Base-by-base conservation (phyloP, 441 rosid species). In the Omphalea diandra region DNA sequence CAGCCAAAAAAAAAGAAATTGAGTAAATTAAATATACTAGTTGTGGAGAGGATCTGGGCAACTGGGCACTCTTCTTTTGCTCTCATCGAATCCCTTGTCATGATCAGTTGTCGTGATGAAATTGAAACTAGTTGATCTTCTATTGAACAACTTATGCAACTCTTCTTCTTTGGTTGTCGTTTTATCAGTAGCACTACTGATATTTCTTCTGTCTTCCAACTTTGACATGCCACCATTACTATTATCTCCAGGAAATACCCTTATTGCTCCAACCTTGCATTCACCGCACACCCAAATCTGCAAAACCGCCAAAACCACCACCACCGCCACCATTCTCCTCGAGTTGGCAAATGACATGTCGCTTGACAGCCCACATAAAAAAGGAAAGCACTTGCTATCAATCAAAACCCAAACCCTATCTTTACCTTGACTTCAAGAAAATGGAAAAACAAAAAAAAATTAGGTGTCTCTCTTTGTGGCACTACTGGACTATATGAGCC, bases 11-110 rank as follows among this genome's bases (percentile, higher is more conserved):
- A 29, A 7, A 38, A 75, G 11, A 33, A 64, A 24, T 32, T 47
- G 35, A 73, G 62, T 68, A 75, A 31, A n/a, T n/a, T n/a, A n/a
- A n/a, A 10, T 12, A 20, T 32, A 72, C 87, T 87, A 88, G 84
- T 93, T 93, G 78, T 93, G 98, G 76, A 93, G 90, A 79, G 97
- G 97, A 86, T 93, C 98, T 72, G 98, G 98, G 82, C 98, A 86
- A 72, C 95, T 93, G 80, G 97, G 95, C n/a, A 93, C 93, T 56
- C 64, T 82, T 83, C 98, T 79, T 73, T 93, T 87, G 83, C 62
- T 79, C 12, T 84, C 89, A 50, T 79, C 79, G 60, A 85, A 68
- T 59, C 85, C 91, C 63, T 80, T 73, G 26, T 54, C 72, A 35
- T n/a, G 72, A 71, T 77, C 58, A 69, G 75, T 75, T 74, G 80